Evolutionary conservation across 2,329 filamentous ascomycete species (phyloP).

Genomic region (Microsporum canis): DNA sequence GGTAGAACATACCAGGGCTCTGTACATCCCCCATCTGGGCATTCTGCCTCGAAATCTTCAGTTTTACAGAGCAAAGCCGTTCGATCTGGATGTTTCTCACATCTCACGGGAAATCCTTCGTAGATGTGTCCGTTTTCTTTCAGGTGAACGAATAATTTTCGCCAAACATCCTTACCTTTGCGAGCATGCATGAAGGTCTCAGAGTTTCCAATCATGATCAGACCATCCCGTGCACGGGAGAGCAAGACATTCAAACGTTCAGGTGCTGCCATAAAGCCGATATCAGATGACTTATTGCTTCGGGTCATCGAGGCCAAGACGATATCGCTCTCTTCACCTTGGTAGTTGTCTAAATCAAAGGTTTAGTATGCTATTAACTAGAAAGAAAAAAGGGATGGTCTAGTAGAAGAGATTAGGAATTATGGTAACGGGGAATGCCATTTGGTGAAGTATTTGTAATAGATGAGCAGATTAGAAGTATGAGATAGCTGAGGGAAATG

Average conservation of each 20-base stretch:
- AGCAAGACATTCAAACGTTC: slow-evolving; percentile 61
- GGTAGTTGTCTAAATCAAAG: slow-evolving; percentile 54
- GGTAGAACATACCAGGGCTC: slow-evolving; percentile 45
- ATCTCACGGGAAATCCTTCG: slow-evolving; percentile 50
- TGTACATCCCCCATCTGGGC: slow-evolving; percentile 59
- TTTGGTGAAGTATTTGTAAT: neutral
- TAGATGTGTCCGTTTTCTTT: slow-evolving; percentile 43
- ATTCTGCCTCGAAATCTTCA: slow-evolving; percentile 49
- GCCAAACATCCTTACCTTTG: slow-evolving; percentile 50
- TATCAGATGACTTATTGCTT: slow-evolving; percentile 52
- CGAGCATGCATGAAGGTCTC: slow-evolving; percentile 52
- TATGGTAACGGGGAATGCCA: neutral
- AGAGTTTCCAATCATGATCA: slow-evolving; percentile 61
- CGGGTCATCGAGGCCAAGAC: slow-evolving; percentile 57
- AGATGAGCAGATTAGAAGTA: neutral
- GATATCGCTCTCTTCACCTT: slow-evolving; percentile 65
- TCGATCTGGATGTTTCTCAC: slow-evolving; percentile 47
- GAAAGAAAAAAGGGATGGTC: neutral
- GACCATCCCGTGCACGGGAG: slow-evolving; percentile 51
- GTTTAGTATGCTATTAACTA: slow-evolving; percentile 2
- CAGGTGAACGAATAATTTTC: slow-evolving; percentile 45
- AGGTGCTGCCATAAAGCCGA: slow-evolving; percentile 57
- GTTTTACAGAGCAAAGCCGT: slow-evolving; percentile 38
- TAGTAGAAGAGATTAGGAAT: no score
- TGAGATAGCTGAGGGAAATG: neutral